Evolutionary conservation across 2,329 filamentous ascomycete genomes (phyloP), one percentile per base, ranked within the genome.

Genomic region (Apiospora malaysiana): DNA sequence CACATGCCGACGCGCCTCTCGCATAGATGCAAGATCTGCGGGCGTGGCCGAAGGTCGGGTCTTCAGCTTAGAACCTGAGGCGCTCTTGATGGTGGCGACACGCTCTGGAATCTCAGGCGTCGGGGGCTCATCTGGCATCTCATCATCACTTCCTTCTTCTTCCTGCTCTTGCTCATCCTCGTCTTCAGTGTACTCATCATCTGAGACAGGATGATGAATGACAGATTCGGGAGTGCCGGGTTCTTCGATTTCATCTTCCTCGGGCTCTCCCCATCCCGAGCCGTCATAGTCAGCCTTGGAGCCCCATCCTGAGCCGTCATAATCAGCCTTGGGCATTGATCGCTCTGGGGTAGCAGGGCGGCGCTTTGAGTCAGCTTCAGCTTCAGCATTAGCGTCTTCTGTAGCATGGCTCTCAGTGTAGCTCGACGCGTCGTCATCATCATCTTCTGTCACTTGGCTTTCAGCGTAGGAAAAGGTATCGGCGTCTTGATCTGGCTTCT

Each of bases 1-100:
- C 74, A 97, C 93, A 77, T 95, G 90, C 72, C 95, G 90, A 74
- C 95, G 91, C 75, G 93, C 90, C 75, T 95, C 94, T 56, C 94
- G 92, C 94, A 98, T 97, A 5, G 93, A 88, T 70, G 90, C 85
- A 68, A 95, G 83, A 80, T 98, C 95, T 0, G 94, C 91, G 1
- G 94, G 95, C 0, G 95, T 97, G 49, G 94, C 90, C 1, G 95
- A 98, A 21, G 94, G 90, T 45, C 95, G 89, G 0, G 95, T 96
- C 85, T 97, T 98, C 51, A 98, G 87, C 80, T 91, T 94, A 14
- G 93, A 94, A 9, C 94, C 93, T 27, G 93, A 91, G 10, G 94
- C 93, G 1, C 83, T 81, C 80, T 95, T 96, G 82, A 98, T 95
- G 0, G 95, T 98, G 5, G 95, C 94, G 66, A 94, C 84, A 66